phyloP scores from a whole-genome alignment of 2,329 filamentous ascomycete genomes.

The Colletotrichum somersetense region DNA sequence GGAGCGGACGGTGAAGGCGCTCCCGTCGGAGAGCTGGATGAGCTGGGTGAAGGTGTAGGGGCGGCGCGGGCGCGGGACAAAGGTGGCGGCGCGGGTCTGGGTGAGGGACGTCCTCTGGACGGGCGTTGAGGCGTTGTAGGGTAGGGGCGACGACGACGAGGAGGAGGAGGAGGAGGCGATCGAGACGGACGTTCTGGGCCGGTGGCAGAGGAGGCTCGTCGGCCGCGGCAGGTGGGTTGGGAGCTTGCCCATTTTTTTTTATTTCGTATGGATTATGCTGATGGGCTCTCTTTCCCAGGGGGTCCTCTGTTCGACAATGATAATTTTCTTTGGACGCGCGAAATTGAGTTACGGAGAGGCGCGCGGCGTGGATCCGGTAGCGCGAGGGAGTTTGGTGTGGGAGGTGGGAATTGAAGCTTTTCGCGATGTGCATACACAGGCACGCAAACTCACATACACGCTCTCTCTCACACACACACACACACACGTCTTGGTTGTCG shows the following conservation, averaged over 20 bases:
- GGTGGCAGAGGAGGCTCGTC: conserved; percentile 20
- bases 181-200: conserved; percentile 47
- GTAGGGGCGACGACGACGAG: conserved; percentile 46
- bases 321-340: not conserved
- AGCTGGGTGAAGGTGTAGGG: conserved; percentile 99
- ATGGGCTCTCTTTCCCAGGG: not conserved
- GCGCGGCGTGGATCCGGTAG: not conserved
- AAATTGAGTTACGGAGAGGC: not conserved
- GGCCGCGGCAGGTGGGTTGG: conserved; percentile 39
- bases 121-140: conserved; percentile 44
- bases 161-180: conserved; percentile 47
- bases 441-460: not conserved
- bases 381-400: not conserved
- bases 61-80: conserved; percentile 87
- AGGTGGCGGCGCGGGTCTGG: conserved; percentile 82
- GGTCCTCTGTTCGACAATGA: no score
- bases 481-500: not conserved
- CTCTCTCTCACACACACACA: not conserved
- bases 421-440: not conserved
- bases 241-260: conserved; percentile 28
- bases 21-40: conserved; percentile 91
- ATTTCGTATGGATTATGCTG: conserved; percentile 6
- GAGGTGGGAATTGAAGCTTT: not conserved
- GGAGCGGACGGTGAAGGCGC: conserved; percentile 83
- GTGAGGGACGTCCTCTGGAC: not conserved